These are phyloP conservation scores for Phyllosticta capitalensis DNA, from an alignment of 2,329 filamentous ascomycete genomes.

Conservation along the genomic window DNA sequence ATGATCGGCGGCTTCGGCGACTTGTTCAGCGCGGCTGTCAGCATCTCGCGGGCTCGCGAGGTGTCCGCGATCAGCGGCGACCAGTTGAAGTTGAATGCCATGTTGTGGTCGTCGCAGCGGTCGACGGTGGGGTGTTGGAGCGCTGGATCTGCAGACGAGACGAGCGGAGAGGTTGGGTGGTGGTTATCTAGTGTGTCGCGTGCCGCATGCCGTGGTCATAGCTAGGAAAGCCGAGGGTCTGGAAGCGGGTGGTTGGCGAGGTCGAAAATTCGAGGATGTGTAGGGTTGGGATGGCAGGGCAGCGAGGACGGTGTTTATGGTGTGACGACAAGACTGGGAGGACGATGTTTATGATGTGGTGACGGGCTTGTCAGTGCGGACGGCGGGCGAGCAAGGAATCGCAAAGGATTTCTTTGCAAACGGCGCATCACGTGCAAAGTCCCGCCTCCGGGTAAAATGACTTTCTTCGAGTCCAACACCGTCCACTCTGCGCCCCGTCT, in stretches of 20 bases:
- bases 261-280: neutral
- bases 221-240: neutral
- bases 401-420: constrained; percentile 8
- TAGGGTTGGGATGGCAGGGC: constrained; percentile 5
- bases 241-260: neutral
- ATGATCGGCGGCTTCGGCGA: constrained; percentile 97
- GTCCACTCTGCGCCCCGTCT: neutral
- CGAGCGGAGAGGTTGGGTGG: neutral
- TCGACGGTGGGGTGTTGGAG: constrained; percentile 2
- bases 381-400: neutral
- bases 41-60: constrained; percentile 80
- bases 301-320: constrained; percentile 1
- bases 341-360: constrained; percentile 7
- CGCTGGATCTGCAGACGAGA: constrained; percentile 2
- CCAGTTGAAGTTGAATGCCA: constrained; percentile 99
- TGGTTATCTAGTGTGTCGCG: constrained; percentile 8
- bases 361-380: neutral
- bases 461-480: neutral
- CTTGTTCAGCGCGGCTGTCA: constrained; percentile 94
- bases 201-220: constrained; percentile 1
- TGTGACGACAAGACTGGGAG: constrained; percentile 7
- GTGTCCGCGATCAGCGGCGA: constrained; percentile 95
- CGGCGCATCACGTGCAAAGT: neutral
- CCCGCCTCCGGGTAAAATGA: neutral
- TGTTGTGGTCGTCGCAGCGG: constrained; percentile 32